Evolutionary conservation across 305 asterid genomes (phyloP), one percentile per base, ranked within the genome.

Genomic region (Ajuga reptans): DNA sequence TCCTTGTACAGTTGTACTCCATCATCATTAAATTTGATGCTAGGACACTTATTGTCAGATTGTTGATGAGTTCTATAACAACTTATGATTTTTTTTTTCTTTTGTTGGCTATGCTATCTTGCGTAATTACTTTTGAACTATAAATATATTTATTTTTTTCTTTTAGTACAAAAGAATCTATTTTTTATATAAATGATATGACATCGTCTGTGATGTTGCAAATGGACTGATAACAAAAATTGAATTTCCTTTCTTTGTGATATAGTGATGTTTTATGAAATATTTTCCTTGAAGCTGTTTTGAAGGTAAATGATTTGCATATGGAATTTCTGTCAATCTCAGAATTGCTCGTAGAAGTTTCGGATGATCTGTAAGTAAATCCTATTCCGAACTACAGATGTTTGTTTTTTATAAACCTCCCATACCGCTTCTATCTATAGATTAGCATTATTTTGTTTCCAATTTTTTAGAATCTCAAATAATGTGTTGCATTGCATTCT

Each of bases 321-420:
- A 87, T 90, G 97, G 95, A 90, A 56, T 93, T 93, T 77, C 80
- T 93, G 31, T 89, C 97, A 6, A 56, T 78, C 76, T 93, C 97
- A 4, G 99, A 93, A 66, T 82, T 93, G 80, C 95, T 93, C 41
- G 96, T 93, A 69, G 99, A 93, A 84, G 72, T 93, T 68, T 85
- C 96, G 31, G 97, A 90, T 81, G 97, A 90, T 82, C 77, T 93
- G 97, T 93, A 82, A 89, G 96, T 84, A 62, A 47, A 45, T 73
- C 74, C 61, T 57, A 72, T 73, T 62, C 58, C 21, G 15, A 75
- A 34, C n/a, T 36, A 7, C 33, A 15, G 1, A 51, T 55, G 2
- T 53, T 50, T 52, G 27, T 21, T 2, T 1, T 21, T 21, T 21
- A 21, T 21, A 21, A 21, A 21, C 27, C 27, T 21, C 2, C 2